phyloP scores from a whole-genome alignment of 768 basidiomycete genomes.

The Pulveroboletus sp. region DNA sequence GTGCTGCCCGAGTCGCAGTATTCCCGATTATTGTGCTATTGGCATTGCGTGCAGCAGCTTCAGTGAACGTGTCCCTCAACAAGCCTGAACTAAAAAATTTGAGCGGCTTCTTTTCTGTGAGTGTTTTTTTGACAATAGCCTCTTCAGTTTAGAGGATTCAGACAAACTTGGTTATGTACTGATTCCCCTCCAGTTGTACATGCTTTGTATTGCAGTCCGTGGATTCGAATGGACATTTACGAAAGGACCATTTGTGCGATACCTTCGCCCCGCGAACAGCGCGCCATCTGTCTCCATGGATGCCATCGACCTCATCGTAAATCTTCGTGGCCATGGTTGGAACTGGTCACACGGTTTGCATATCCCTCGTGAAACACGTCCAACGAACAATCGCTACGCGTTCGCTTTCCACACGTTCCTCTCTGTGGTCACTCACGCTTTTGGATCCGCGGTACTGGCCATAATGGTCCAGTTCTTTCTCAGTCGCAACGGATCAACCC shows the following conservation, averaged over 20 bases:
- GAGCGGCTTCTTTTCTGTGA: conserved; percentile 11
- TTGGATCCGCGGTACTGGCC: conserved; percentile 45
- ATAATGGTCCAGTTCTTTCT: conserved; percentile 43
- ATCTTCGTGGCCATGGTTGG: conserved; percentile 69
- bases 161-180: not conserved
- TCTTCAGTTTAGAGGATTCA: not conserved
- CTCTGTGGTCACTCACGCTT: conserved; percentile 34
- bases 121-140: not conserved
- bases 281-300: conserved; percentile 26
- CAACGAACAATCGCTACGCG: conserved; percentile 34
- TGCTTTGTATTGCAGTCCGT: conserved; percentile 12
- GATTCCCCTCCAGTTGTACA: conserved; percentile 6
- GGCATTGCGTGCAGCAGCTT: conserved; percentile 37
- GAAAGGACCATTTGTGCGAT: conserved; percentile 13
- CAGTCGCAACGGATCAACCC: conserved; percentile 18
- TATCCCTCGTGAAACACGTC: conserved; percentile 38
- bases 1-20: conserved; percentile 25
- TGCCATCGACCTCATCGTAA: conserved; percentile 48
- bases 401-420: conserved; percentile 38
- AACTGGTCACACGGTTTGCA: conserved; percentile 43
- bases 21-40: conserved; percentile 44
- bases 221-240: conserved; percentile 16
- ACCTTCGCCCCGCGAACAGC: conserved; percentile 4
- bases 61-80: conserved; percentile 10
- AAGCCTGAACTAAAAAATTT: not conserved